Evolutionary conservation across 2,329 filamentous ascomycete genomes (phyloP), one percentile per base, ranked within the genome.

Genomic region (Ceratocystis alfenasii): DNA sequence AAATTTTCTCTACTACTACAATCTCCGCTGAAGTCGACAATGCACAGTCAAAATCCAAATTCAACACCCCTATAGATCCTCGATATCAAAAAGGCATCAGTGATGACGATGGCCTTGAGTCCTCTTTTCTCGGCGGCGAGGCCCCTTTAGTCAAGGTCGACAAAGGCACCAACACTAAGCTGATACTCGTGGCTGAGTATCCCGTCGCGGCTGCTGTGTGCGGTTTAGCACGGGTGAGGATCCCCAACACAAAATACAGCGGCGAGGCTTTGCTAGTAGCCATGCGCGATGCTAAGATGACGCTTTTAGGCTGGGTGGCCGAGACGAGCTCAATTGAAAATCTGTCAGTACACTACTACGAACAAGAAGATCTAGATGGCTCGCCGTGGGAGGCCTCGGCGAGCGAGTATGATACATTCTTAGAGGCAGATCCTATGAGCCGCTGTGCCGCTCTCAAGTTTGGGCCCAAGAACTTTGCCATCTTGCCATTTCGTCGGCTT

Each of bases 341-440:
- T 64, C 84, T 94, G 69, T 97, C 93, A 63, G 93, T 99, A 72
- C 94, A 99, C 78, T 97, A 92, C 80, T 99, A 97, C 77, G 94
- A 99, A 75, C 89, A 94, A 74, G 92, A 96, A 73, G 92, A 96
- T 73, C 79, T 93, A 68, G 85, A 88, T 70, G 86, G 87, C 64
- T 88, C 85, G 69, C 92, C 93, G 0, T 96, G 91, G 87, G 86
- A 88, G 63, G 82, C 87, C 64, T 83, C 87, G 65, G 78, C 95
- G 72, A 85, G 84, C 73, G 84, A 88, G 69, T 90, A 87, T 73
- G 82, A 86, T 75, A 96, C 88, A 74, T 88, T 89, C 71, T 79
- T 99, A 71, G 88, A 87, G 62, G 89, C 93, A 67, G 94, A 99
- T 72, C 93, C 94, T 1, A 88, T 87, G 70, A 96, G 90, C 76